A percentile compares a stretch with the other conserved stretches of the same genome.
Evolutionary conservation across 2,329 filamentous ascomycete genomes (phyloP).

Genomic region (Neurospora crassa): DNA sequence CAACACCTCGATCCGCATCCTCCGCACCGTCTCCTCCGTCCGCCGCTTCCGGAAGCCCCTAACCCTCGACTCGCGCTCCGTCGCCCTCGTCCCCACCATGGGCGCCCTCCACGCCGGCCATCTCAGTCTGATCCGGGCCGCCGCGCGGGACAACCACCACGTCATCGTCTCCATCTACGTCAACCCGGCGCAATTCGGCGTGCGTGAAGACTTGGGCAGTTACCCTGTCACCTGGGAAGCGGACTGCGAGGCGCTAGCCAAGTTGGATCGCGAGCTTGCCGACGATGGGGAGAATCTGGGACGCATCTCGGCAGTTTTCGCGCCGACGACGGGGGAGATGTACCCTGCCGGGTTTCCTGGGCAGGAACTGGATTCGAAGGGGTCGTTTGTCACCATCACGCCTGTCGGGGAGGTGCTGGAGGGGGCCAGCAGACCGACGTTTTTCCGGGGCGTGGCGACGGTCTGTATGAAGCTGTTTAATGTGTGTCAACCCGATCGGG

Average conservation of each 20-base stretch:
- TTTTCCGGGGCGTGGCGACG: slow-evolving; percentile 93
- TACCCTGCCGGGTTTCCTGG: slow-evolving; percentile 73
- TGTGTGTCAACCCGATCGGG: slow-evolving; percentile 66
- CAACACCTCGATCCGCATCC: slow-evolving; percentile 54
- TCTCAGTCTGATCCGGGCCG: slow-evolving; percentile 72
- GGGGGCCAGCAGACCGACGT: slow-evolving; percentile 78
- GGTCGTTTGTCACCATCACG: slow-evolving; percentile 86
- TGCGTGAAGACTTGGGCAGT: slow-evolving; percentile 70
- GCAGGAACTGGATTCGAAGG: slow-evolving; percentile 64
- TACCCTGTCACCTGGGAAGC: slow-evolving; percentile 86
- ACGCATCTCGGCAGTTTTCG: slow-evolving; percentile 73
- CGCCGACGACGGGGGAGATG: slow-evolving; percentile 73
- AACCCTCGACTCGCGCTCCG: slow-evolving; percentile 54
- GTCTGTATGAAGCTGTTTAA: slow-evolving; percentile 94
- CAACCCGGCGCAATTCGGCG: slow-evolving; percentile 92
- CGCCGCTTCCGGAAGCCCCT: slow-evolving; percentile 61
- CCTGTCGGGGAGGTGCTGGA: slow-evolving; percentile 76
- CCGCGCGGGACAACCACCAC: slow-evolving; percentile 73
- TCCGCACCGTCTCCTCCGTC: slow-evolving; percentile 64
- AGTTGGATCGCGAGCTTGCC: slow-evolving; percentile 65
- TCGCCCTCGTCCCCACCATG: slow-evolving; percentile 94
- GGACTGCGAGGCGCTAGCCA: slow-evolving; percentile 58
- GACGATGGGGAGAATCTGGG: slow-evolving; percentile 50
- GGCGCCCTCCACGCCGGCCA: slow-evolving; percentile 92
- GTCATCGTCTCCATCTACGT: slow-evolving; percentile 91